Conservation (phyloP, 106 monocot genomes). For the Dendrobium nobile region DNA sequence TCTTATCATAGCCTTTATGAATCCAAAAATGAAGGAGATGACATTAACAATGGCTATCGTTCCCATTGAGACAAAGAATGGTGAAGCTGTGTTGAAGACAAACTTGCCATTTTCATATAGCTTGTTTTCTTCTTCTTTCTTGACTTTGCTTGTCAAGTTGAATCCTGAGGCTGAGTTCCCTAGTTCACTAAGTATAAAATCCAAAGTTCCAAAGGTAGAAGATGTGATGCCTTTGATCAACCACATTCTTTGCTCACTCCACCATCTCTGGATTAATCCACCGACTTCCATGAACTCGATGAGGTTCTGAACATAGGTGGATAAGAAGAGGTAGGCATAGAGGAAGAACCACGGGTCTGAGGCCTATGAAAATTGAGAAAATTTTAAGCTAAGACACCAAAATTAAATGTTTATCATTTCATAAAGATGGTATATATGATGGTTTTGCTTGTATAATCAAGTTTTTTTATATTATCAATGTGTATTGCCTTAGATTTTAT, state of each 20-base stretch:
- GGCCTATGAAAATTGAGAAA: conserved; percentile 15
- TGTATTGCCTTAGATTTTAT: too few species aligned
- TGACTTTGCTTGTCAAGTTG: conserved; percentile 57
- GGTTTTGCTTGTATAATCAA: too few species aligned
- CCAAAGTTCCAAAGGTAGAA: conserved; percentile 24
- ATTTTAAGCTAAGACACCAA: too few species aligned
- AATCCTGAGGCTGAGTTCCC: conserved; percentile 43
- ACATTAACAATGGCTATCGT: conserved; percentile 40
- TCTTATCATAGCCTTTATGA: conserved; percentile 8
- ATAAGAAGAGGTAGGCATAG: conserved; percentile 49
- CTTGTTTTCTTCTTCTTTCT: conserved; percentile 27
- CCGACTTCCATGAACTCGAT: conserved; percentile 26
- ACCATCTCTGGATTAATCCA: conserved; percentile 50
- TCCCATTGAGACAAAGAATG: conserved; percentile 46
- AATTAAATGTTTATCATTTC: too few species aligned
- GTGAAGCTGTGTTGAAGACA: conserved; percentile 44
- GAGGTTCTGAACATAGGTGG: conserved; percentile 39
- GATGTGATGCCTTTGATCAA: conserved; percentile 56
- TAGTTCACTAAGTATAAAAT: conserved; percentile 28
- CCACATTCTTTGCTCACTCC: conserved; percentile 84
- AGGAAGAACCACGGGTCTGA: conserved; percentile 42
- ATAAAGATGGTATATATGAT: too few species aligned
- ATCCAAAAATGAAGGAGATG: conserved; percentile 28
- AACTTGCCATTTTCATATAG: conserved; percentile 42
- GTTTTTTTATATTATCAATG: too few species aligned